Evolutionary conservation across 345 rosid genomes (phyloP).

Genomic region (Camelina laxa): DNA sequence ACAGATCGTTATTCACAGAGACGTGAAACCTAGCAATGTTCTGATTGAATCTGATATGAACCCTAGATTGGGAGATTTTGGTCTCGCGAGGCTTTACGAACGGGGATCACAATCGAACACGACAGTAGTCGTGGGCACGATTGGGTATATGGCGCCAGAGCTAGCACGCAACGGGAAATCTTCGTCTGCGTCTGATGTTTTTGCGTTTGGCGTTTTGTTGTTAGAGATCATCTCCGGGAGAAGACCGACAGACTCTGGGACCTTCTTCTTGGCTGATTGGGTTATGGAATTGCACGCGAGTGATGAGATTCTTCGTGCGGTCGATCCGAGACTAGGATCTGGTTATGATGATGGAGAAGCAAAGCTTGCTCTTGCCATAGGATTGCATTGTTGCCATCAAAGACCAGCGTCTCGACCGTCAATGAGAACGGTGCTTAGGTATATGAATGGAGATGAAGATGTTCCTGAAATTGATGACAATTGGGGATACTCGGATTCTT

Average conservation of each 20-base stretch:
- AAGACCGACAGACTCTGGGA: constrained; percentile 42
- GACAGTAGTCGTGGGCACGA: constrained; percentile 60
- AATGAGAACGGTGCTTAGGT: constrained; percentile 61
- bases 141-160: constrained; percentile 48
- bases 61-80: constrained; percentile 64
- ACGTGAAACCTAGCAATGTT: constrained; percentile 45
- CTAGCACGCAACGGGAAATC: constrained; percentile 41
- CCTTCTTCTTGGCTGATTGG: constrained; percentile 45
- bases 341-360: constrained; percentile 49
- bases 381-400: constrained; percentile 62
- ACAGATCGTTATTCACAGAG: constrained; percentile 51
- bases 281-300: constrained; percentile 34
- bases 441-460: constrained; percentile 57
- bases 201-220: constrained; percentile 43
- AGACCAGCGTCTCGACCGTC: constrained; percentile 53
- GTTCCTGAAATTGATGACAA: constrained; percentile 44
- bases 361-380: constrained; percentile 54
- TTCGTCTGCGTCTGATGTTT: constrained; percentile 43
- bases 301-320: constrained; percentile 47
- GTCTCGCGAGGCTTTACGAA: constrained; percentile 65
- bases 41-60: constrained; percentile 48
- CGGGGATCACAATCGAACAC: constrained; percentile 57
- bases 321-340: constrained; percentile 53
- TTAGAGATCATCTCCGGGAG: constrained; percentile 45
- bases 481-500: constrained; percentile 37